Evolutionary conservation across 257 asterid species (phyloP).

Genomic region (Cruciata laevipes): DNA sequence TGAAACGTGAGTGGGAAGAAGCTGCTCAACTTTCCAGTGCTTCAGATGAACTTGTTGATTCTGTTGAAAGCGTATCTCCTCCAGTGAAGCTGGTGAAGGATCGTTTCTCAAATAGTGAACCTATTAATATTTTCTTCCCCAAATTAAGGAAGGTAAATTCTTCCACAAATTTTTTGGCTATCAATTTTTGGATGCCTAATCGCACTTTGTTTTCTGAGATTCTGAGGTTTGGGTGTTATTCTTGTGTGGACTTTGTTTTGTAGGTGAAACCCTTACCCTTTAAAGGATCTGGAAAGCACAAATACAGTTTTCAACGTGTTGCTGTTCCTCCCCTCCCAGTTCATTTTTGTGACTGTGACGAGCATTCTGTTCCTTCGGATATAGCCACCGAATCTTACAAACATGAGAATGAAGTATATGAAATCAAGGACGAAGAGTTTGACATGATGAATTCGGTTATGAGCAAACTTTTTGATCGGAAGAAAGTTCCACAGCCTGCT

Average conservation of each 20-base stretch:
- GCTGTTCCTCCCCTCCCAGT: slow-evolving; percentile 60
- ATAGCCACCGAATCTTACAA: slow-evolving; percentile 22
- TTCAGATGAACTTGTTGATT: slow-evolving; percentile 22
- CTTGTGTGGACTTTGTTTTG: slow-evolving; percentile 10
- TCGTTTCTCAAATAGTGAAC: slow-evolving; percentile 40
- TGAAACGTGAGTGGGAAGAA: slow-evolving; percentile 72
- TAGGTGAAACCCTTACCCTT: slow-evolving; percentile 69
- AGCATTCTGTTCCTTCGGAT: slow-evolving; percentile 48
- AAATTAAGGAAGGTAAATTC: slow-evolving; percentile 63
- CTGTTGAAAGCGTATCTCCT: slow-evolving; percentile 25
- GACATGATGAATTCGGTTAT: slow-evolving; percentile 58
- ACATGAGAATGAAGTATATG: slow-evolving; percentile 34
- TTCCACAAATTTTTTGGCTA: background rate
- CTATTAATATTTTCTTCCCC: slow-evolving; percentile 64
- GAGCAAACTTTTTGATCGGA: slow-evolving; percentile 56
- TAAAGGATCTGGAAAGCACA: slow-evolving; percentile 89
- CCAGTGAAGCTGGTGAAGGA: slow-evolving; percentile 30
- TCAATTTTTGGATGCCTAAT: background rate
- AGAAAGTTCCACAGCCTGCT: slow-evolving; percentile 26
- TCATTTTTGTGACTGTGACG: slow-evolving; percentile 86
- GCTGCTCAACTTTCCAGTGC: slow-evolving; percentile 44
- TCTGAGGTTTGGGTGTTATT: background rate
- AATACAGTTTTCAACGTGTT: slow-evolving; percentile 91
- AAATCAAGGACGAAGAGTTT: slow-evolving; percentile 66
- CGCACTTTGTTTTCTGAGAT: background rate